Conservation (phyloP, 2,329 filamentous ascomycete species). For the Geosmithia putterillii region DNA sequence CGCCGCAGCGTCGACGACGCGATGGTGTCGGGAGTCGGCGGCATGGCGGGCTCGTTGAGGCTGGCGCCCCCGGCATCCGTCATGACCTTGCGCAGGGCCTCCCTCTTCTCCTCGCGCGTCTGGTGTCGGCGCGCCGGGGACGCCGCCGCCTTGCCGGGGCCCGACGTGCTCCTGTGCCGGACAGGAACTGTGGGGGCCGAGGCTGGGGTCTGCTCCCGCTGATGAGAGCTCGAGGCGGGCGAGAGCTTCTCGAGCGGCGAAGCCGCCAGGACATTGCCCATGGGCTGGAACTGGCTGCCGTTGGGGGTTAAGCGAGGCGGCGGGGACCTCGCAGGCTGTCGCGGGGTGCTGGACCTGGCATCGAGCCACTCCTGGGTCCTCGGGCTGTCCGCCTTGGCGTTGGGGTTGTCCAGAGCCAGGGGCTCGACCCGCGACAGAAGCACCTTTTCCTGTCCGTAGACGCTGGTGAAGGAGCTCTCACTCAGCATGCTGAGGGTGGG, state of each 20-base stretch:
- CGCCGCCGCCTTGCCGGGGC: slow-evolving; percentile 1
- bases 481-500: slow-evolving; percentile 53
- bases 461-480: slow-evolving; percentile 54
- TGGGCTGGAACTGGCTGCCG: slow-evolving; percentile 27
- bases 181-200: slow-evolving; percentile 9
- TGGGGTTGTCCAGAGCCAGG: slow-evolving; percentile 13
- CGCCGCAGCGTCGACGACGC: slow-evolving; percentile 41
- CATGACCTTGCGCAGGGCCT: slow-evolving; percentile 32
- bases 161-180: not conserved
- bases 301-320: not conserved
- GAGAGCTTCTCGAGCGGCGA: slow-evolving; percentile 38
- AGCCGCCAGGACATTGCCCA: slow-evolving; percentile 30
- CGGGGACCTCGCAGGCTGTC: not conserved
- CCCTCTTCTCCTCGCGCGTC: slow-evolving; percentile 33
- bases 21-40: slow-evolving; percentile 48
- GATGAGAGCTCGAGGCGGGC: slow-evolving; percentile 14
- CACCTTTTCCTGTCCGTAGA: slow-evolving; percentile 37
- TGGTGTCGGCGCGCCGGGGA: slow-evolving; percentile 10
- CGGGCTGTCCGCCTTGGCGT: slow-evolving; percentile 5
- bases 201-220: slow-evolving; percentile 13
- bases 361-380: not conserved
- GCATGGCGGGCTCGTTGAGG: slow-evolving; percentile 30
- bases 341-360: not conserved
- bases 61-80: slow-evolving; percentile 29
- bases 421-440: slow-evolving; percentile 13